Conservation (phyloP, 73 alveolate species). For the Diophrys appendiculata region DNA sequence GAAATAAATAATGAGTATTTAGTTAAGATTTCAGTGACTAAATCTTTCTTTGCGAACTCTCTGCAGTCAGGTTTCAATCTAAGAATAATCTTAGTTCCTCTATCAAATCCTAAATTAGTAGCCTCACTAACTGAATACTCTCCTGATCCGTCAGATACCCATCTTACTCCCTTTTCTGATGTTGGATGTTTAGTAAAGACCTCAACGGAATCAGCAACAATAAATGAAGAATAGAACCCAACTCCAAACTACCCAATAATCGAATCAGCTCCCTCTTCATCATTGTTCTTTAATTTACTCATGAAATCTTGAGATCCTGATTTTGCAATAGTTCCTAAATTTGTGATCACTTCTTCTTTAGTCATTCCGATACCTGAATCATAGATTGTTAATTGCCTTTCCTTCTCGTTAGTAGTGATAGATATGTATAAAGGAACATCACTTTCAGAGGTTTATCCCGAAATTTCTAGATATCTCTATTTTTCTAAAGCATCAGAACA, state of each 20-base stretch:
- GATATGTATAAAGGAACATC: slow-evolving; percentile 63
- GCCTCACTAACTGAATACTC: slow-evolving; percentile 82
- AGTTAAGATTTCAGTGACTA: slow-evolving; percentile 64
- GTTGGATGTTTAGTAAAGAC: slow-evolving; percentile 74
- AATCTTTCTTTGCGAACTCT: slow-evolving; percentile 71
- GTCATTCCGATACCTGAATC: slow-evolving; percentile 97
- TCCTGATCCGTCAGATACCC: slow-evolving; percentile 91
- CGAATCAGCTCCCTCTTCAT: slow-evolving; percentile 42
- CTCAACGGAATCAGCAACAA: slow-evolving; percentile 93
- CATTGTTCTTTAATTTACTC: slow-evolving; percentile 56
- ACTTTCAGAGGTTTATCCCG: slow-evolving; percentile 44
- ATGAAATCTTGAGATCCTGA: slow-evolving; percentile 79
- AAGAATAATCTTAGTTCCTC: slow-evolving; percentile 82
- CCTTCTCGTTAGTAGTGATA: slow-evolving; percentile 70
- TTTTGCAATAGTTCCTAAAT: slow-evolving; percentile 82
- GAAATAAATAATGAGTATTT: slow-evolving; percentile 81
- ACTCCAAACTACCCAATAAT: slow-evolving; percentile 94
- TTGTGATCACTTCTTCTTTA: slow-evolving; percentile 76
- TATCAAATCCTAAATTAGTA: slow-evolving; percentile 77
- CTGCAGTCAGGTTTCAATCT: slow-evolving; percentile 78
- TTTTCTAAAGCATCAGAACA: slow-evolving; percentile 94
- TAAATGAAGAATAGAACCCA: slow-evolving; percentile 91
- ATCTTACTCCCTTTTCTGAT: slow-evolving; percentile 78
- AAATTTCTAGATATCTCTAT: slow-evolving; percentile 71
- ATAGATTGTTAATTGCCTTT: slow-evolving; percentile 74